Base-by-base conservation (phyloP, 2,329 filamentous ascomycete genomes). In the Xylariaceae sp. region DNA sequence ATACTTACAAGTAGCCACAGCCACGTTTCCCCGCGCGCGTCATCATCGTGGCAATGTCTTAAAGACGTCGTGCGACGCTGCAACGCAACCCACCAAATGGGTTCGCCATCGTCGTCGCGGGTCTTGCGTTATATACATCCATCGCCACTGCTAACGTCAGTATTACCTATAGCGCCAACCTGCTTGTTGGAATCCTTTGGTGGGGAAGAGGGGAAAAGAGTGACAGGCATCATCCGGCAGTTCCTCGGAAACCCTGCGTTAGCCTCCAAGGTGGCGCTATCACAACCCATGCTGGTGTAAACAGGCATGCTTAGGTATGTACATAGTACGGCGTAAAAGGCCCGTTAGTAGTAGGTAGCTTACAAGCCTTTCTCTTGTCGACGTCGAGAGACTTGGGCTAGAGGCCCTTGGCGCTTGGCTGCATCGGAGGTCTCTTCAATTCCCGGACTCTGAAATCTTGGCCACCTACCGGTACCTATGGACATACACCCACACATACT, bases 21-120 rank as follows among this genome's bases (percentile, higher is more conserved):
- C 55, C 55, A 57, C 55, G 55, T 57, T 57, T 50, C 53, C 44
- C 49, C 39, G 29, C 26, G 43, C 48, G 26, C 51, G 40, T 39
- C 43, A 53, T 54, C 47, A 30, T 39, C 8, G 8, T n/a, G 18
- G 2, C 13, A 6, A 13, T 21, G 39, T 41, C 40, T 42, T 18
- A 18, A 39, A 42, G 19, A 26, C 21, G 26, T 8, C 26, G 26
- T 8, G 26, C 26, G 8, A 5, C 26, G 26, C 26, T 26, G 5
- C 26, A 26, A 26, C 26, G n/a, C n/a, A n/a, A n/a, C n/a, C n/a
- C n/a, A n/a, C n/a, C n/a, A n/a, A n/a, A n/a, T n/a, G n/a, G n/a
- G n/a, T n/a, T n/a, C n/a, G n/a, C n/a, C n/a, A n/a, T n/a, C n/a
- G n/a, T n/a, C n/a, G n/a, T 26, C 26, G 26, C 8, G 26, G 8